A percentile compares a stretch with the other conserved stretches of the same genome.
Conservation (phyloP, 257 asterid genomes). For the Handroanthus guayacan region DNA sequence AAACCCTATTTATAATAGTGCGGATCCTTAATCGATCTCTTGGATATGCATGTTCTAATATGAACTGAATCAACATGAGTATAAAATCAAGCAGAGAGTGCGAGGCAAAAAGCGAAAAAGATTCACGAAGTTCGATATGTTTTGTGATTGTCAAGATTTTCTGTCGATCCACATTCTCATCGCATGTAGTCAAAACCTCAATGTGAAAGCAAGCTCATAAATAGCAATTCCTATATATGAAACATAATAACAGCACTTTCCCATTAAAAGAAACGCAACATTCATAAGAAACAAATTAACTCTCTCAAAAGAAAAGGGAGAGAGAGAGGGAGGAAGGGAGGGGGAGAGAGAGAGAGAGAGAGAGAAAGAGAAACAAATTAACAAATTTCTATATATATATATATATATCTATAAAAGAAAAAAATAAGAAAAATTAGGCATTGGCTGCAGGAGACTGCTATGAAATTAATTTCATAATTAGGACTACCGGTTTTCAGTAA, state of each 20-base stretch:
- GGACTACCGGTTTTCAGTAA: no score
- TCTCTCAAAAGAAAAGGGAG: no score
- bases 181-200: conserved; percentile 33
- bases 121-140: conserved; percentile 3
- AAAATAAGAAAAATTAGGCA: no score
- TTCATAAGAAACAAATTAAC: conserved; percentile 25
- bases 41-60: conserved; percentile 8
- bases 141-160: neutral
- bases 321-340: no score
- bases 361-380: no score
- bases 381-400: no score
- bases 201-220: conserved; percentile 33
- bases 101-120: conserved; percentile 37
- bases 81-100: conserved; percentile 34
- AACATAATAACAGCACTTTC: no score
- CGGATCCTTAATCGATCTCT: neutral
- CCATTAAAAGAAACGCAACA: neutral
- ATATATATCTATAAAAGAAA: no score
- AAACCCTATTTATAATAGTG: neutral
- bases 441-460: no score
- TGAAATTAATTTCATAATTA: no score
- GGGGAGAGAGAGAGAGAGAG: no score
- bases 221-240: neutral
- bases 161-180: conserved; percentile 28
- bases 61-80: neutral